Percentiles rank a stretch among this genome's conserved stretches.
Evolutionary conservation across 148 eudicot species (phyloP).

Genomic region (Fagopyrum esculentum): DNA sequence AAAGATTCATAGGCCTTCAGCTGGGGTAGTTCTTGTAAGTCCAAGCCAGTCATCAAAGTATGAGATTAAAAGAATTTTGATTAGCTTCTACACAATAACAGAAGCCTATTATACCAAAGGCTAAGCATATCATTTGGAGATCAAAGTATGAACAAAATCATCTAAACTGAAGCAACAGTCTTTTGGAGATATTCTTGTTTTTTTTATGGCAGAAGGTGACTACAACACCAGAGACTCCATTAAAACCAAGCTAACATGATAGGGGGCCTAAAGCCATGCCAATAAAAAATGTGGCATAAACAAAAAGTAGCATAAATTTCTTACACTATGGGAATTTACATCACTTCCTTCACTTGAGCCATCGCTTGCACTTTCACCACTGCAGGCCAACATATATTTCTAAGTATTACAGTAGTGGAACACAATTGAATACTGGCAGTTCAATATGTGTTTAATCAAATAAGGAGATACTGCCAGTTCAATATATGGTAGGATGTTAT

Average conservation of each 20-base stretch:
- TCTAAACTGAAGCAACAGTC: neutral
- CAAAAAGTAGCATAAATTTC: slow-evolving; percentile 18
- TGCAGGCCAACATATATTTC: slow-evolving; percentile 27
- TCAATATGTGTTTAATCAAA: neutral
- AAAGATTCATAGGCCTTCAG: neutral
- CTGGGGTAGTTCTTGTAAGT: neutral
- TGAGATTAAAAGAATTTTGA: neutral
- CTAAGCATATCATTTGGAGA: neutral
- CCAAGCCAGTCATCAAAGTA: neutral
- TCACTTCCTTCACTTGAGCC: slow-evolving; percentile 98
- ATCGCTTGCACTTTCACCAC: slow-evolving; percentile 85
- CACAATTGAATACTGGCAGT: neutral
- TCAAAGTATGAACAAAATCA: neutral
- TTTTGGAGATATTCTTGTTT: neutral
- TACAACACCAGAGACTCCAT: neutral
- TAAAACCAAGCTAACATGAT: neutral
- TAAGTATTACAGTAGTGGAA: neutral
- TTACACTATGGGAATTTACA: slow-evolving; percentile 80
- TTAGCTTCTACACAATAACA: neutral
- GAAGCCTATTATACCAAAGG: neutral
- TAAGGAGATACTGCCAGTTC: neutral
- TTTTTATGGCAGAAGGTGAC: neutral
- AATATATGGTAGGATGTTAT: neutral
- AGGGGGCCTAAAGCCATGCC: neutral
- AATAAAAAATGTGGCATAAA: neutral